Base-by-base conservation (phyloP, 306 rosid genomes). In the Sicyos baderoa region DNA sequence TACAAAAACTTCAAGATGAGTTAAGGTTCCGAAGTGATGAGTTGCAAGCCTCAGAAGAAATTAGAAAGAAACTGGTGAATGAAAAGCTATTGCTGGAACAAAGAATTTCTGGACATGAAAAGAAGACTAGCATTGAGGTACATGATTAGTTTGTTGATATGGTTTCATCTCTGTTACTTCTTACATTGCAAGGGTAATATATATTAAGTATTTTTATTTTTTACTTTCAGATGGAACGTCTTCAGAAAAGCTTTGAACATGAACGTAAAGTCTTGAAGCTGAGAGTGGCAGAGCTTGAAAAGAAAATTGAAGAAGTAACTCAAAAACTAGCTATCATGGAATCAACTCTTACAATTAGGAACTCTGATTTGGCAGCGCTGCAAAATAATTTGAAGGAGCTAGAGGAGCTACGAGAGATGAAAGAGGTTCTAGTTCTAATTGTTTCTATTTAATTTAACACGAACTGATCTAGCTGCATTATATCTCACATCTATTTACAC, bases 341-440 rank as follows among this genome's bases (percentile, higher is more conserved):
- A 83, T 84, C 96, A 56, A 75, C 87, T 61, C 86, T 88, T 59
- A 76, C 86, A 7, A 78, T 18, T 48, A 88, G 76, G 80, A 88
- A 85, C 79, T 76, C 86, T 59, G 99, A 88, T 77, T 75, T 93
- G 82, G 81, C 76, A 66, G 56, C 73, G 22, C 66, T 86, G 76
- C 88, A 80, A 80, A 86, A 75, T 80, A 86, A 82, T 68, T 77
- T 88, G 32, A 84, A 77, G 83, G 99, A 93, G 80, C 77, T 93
- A 70, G 97, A 90, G 58, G 99, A 93, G 65, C 78, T 93, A 78
- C 84, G 97, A 82, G 99, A 93, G 83, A 86, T 90, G 97, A 93
- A 88, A 88, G 99, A 93, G 95, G 99, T 75, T 72, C 65, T 79
- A 22, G 66, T 68, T 68, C 29, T 54, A 15, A 11, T 64, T 3